Evolutionary conservation across 2,329 filamentous ascomycete genomes (phyloP), one percentile per base, ranked within the genome.

Genomic region (Zymoseptoria tritici): DNA sequence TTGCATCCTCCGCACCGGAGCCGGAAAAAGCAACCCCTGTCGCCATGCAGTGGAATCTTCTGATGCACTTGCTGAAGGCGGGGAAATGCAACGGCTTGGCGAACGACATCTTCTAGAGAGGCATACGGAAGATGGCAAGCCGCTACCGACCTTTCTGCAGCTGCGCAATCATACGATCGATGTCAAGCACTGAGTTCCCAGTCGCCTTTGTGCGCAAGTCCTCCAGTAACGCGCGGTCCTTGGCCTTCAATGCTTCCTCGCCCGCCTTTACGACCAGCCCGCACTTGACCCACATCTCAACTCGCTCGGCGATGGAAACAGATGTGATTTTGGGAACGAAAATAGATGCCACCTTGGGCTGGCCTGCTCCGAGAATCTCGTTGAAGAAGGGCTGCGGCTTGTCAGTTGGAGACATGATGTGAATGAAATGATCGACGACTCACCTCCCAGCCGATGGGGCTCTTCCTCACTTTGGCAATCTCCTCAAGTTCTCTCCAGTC

Each of bases 221-320:
- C 67, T 88, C 84, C 76, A 95, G 85, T n/a, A 86, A 78, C 67
- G 86, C 87, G 54, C 84, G 79, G 72, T 99, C 90, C 75, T 89
- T 95, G 61, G 83, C 81, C 77, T 86, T 90, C 61, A 91, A 82
- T 2, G 94, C 93, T 77, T 97, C 94, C 76, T 97, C 92, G 3
- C 89, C 94, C 2, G 94, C 94, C 76, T 90, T 91, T 26, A 88
- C 83, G 52, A 91, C 80, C 85, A 96, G 84, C 19, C 93, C 93
- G 74, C 94, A 97, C 77, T 96, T 96, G 68, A 96, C 86, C 83
- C 92, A 99, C 93, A 99, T 97, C 66, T 88, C 84, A 58, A 96
- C 87, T 3, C 87, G 80, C 68, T 91, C 88, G 2, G 84, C 81
- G 0, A 83, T 79, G 52, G 86, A 82, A 53, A 95, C 73, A 58